These are phyloP conservation scores for Pichia sp. DNA, from an alignment of 1,139 yeast species.

Conservation along the genomic window DNA sequence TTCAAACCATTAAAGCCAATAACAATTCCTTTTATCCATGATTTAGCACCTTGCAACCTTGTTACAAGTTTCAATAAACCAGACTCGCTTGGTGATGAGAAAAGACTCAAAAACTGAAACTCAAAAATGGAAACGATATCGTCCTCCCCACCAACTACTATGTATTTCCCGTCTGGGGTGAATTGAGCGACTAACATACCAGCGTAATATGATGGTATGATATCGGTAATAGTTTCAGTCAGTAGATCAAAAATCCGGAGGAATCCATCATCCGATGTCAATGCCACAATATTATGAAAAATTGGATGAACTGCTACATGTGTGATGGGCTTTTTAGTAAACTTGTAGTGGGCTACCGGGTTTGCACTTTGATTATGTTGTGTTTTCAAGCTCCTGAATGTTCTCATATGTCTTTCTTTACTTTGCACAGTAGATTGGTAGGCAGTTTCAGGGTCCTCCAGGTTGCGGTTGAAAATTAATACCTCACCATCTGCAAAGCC, in stretches of 20 bases:
- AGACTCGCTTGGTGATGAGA: slow-evolving; percentile 16
- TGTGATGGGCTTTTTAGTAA: slow-evolving; percentile 57
- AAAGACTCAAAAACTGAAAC: slow-evolving; percentile 25
- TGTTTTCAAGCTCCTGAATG: slow-evolving; percentile 15
- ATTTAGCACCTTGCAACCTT: slow-evolving; percentile 61
- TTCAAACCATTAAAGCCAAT: slow-evolving; percentile 38
- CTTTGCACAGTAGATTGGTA: slow-evolving; percentile 4
- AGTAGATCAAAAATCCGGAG: slow-evolving; percentile 53
- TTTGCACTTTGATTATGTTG: slow-evolving; percentile 25
- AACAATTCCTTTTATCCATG: slow-evolving; percentile 53
- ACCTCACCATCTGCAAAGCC: slow-evolving; percentile 36
- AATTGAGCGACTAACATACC: slow-evolving; percentile 56
- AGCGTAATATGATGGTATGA: slow-evolving; percentile 64
- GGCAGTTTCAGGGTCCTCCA: slow-evolving; percentile 33
- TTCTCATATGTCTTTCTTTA: slow-evolving; percentile 21
- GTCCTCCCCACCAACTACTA: slow-evolving; percentile 55
- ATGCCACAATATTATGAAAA: slow-evolving; percentile 36
- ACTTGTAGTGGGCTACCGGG: slow-evolving; percentile 58
- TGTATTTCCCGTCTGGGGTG: slow-evolving; percentile 62
- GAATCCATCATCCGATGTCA: slow-evolving; percentile 66
- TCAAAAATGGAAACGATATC: slow-evolving; percentile 56
- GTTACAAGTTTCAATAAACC: slow-evolving; percentile 39
- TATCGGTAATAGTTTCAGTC: slow-evolving; percentile 48
- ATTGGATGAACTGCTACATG: slow-evolving; percentile 47
- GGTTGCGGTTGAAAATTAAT: slow-evolving; percentile 30